These are phyloP conservation scores for Petunia axillaris DNA, from an alignment of 257 asterid genomes.

Conservation along the genomic window DNA sequence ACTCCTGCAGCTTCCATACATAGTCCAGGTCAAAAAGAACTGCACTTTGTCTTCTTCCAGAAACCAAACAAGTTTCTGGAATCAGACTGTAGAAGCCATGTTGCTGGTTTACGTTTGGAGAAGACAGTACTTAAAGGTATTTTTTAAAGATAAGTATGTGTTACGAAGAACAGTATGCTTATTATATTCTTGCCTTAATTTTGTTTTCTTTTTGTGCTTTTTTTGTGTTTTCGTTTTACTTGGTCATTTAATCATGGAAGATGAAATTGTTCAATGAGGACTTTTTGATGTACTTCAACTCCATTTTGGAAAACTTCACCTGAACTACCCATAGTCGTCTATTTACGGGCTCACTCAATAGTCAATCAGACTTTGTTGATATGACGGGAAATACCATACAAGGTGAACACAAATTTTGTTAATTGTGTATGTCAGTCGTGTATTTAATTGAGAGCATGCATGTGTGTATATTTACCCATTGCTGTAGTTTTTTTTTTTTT, in stretches of 20 bases:
- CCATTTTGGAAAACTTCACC: too few species aligned
- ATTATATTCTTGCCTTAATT: neutral
- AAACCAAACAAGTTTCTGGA: slow-evolving; percentile 78
- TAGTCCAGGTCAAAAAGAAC: slow-evolving; percentile 59
- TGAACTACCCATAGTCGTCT: too few species aligned
- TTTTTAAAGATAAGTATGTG: neutral
- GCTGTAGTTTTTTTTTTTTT: neutral
- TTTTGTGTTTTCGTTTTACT: slow-evolving; percentile 17
- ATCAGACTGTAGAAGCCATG: slow-evolving; percentile 48
- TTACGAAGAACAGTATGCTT: neutral
- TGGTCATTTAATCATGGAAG: slow-evolving; percentile 21
- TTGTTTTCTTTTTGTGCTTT: neutral
- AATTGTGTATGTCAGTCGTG: neutral
- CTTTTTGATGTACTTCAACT: neutral
- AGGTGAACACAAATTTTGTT: neutral
- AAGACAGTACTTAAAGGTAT: slow-evolving; percentile 74
- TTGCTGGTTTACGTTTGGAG: slow-evolving; percentile 75
- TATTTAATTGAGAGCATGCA: neutral
- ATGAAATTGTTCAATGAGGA: neutral
- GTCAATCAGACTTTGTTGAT: neutral
- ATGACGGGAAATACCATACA: neutral
- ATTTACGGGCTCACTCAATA: too few species aligned
- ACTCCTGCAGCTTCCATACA: slow-evolving; percentile 40
- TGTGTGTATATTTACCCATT: neutral
- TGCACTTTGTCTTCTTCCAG: slow-evolving; percentile 85